These are phyloP conservation scores for Aureobasidium sp. DNA, from an alignment of 2,329 filamentous ascomycete species.

Conservation along the genomic window DNA sequence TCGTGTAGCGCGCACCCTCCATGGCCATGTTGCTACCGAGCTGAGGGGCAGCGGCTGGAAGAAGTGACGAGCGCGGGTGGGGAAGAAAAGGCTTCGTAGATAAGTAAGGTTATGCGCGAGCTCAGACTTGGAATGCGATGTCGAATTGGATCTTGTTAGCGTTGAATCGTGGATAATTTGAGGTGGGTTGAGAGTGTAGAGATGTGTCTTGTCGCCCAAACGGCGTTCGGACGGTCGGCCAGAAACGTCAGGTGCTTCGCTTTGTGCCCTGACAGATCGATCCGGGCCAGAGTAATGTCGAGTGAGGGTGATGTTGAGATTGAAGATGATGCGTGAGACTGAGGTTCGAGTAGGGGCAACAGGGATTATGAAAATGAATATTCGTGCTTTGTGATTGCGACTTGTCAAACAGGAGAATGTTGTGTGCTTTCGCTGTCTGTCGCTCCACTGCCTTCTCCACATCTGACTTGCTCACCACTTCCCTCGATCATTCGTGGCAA, in stretches of 20 bases:
- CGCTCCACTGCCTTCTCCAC: neutral
- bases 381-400: neutral
- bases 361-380: neutral
- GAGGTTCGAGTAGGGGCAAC: neutral
- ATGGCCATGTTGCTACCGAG: constrained; percentile 20
- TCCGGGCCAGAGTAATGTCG: neutral
- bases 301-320: too few relatives aligned
- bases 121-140: neutral
- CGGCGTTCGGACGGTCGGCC: neutral
- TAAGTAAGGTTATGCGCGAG: neutral
- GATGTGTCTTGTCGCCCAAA: constrained; percentile 8
- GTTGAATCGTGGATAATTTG: neutral
- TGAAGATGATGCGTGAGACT: neutral
- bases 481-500: neutral
- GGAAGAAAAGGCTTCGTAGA: neutral
- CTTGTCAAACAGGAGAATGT: constrained; percentile 10
- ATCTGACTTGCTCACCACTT: neutral
- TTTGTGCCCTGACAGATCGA: neutral
- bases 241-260: constrained; percentile 5
- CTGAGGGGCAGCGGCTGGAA: constrained; percentile 4
- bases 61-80: neutral
- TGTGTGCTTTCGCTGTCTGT: neutral
- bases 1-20: constrained; percentile 57
- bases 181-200: neutral
- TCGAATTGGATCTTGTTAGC: neutral